These are phyloP conservation scores for Leishmania turanica DNA, from an alignment of 208 protist species.

Conservation along the genomic window DNA sequence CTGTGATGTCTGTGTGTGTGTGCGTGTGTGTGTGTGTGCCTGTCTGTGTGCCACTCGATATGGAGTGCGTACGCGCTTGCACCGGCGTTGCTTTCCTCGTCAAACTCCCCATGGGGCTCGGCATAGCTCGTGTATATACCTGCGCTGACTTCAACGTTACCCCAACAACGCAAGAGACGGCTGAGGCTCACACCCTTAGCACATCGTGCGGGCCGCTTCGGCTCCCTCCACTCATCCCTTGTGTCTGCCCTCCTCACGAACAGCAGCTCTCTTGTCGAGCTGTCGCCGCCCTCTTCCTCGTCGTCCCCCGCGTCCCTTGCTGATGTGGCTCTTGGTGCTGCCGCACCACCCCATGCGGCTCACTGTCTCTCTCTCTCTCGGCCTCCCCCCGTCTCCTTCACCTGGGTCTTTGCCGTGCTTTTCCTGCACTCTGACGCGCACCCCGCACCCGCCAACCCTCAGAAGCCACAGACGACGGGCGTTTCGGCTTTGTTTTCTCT, in stretches of 20 bases:
- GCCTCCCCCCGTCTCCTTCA: background rate
- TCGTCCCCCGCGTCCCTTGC: background rate
- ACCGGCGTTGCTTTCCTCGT: background rate
- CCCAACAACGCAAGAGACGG: background rate
- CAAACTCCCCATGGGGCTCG: no score
- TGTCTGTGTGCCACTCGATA: background rate
- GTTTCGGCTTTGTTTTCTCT: background rate
- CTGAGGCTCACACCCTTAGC: background rate
- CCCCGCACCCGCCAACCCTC: background rate
- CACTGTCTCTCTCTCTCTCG: background rate
- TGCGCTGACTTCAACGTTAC: background rate
- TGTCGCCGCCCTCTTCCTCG: background rate
- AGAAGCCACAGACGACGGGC: background rate
- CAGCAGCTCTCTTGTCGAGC: background rate
- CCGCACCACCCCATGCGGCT: background rate
- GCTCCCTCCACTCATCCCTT: background rate
- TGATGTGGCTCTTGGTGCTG: background rate
- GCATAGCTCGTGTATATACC: background rate
- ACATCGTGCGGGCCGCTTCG: background rate
- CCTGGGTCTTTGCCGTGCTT: background rate
- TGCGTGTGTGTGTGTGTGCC: background rate
- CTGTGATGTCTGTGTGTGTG: background rate
- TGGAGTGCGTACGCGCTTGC: background rate
- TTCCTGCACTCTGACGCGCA: background rate
- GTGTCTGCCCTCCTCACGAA: background rate